Conservation (phyloP, 495 filamentous ascomycete species). For the Hypoxylon subgilvum region DNA sequence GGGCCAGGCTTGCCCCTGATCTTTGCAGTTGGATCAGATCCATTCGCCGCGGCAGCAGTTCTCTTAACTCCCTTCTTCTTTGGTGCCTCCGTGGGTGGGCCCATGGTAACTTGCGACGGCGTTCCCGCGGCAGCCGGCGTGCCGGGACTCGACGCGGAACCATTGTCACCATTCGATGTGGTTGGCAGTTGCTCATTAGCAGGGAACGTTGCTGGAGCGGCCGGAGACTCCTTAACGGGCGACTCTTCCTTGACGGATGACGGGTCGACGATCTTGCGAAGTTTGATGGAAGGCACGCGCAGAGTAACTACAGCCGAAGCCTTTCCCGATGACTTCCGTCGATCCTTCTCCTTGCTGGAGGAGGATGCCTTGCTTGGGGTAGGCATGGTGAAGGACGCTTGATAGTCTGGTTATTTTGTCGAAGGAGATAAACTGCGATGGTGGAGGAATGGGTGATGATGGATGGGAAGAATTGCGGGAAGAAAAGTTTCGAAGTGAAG, state of each 20-base stretch:
- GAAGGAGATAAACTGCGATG: conserved; percentile 2
- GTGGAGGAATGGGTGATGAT: conserved; percentile 11
- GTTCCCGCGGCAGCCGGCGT: conserved; percentile 53
- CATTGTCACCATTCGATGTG: conserved; percentile 51
- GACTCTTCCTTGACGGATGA: conserved; percentile 50
- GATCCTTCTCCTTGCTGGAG: conserved; percentile 56
- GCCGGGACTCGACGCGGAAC: conserved; percentile 54
- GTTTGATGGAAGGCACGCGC: conserved; percentile 44
- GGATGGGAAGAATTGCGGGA: conserved; percentile 11
- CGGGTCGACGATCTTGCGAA: conserved; percentile 54
- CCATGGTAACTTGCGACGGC: conserved; percentile 52
- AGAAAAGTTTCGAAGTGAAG: conserved; percentile 2
- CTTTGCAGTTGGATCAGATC: conserved; percentile 64
- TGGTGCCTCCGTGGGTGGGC: conserved; percentile 60
- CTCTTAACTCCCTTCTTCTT: conserved; percentile 67
- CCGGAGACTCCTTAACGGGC: conserved; percentile 42
- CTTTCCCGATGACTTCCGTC: conserved; percentile 51
- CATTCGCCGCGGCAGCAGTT: conserved; percentile 55
- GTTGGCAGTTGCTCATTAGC: conserved; percentile 27
- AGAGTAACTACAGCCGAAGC: conserved; percentile 45
- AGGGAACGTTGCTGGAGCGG: conserved; percentile 27
- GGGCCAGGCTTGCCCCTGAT: conserved; percentile 85
- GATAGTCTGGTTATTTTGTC: conserved; percentile 28
- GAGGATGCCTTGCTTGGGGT: conserved; percentile 48
- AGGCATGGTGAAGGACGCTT: conserved; percentile 42